phyloP scores from a whole-genome alignment of 495 filamentous ascomycete genomes.

The Neurospora sp. region DNA sequence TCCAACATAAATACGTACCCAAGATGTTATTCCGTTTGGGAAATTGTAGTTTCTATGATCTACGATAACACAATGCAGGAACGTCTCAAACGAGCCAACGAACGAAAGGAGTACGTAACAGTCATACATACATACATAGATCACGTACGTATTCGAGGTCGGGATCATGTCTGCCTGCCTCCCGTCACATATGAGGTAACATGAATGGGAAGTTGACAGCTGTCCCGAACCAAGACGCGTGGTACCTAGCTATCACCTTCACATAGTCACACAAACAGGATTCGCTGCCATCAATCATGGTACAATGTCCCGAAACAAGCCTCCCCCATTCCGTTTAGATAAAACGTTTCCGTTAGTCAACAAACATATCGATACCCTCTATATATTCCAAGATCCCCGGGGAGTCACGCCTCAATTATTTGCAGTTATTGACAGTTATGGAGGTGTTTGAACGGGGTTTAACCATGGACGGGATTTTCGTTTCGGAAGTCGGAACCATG shows the following conservation, averaged over 20 bases:
- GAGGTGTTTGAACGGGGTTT: too few relatives aligned
- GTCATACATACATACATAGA: too few relatives aligned
- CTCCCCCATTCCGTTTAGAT: not conserved
- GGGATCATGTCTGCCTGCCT: too few relatives aligned
- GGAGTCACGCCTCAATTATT: not conserved
- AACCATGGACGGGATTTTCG: not conserved
- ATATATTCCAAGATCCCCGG: not conserved
- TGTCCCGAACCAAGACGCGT: not conserved
- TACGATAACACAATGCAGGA: not conserved
- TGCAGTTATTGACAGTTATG: too few relatives aligned
- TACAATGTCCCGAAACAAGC: not conserved
- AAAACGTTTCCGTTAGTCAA: too few relatives aligned
- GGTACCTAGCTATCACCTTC: not conserved
- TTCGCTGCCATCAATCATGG: not conserved
- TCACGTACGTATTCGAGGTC: too few relatives aligned
- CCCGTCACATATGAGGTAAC: too few relatives aligned
- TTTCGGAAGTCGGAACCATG: not conserved
- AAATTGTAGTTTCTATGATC: not conserved
- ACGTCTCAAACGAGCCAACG: not conserved
- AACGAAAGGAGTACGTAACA: too few relatives aligned
- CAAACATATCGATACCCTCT: not conserved
- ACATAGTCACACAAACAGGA: not conserved
- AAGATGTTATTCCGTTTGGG: too few relatives aligned
- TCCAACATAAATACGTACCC: too few relatives aligned
- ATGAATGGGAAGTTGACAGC: not conserved